Evolutionary conservation across 306 rosid genomes (phyloP), one percentile per base, ranked within the genome.

Genomic region (Prunus mume): DNA sequence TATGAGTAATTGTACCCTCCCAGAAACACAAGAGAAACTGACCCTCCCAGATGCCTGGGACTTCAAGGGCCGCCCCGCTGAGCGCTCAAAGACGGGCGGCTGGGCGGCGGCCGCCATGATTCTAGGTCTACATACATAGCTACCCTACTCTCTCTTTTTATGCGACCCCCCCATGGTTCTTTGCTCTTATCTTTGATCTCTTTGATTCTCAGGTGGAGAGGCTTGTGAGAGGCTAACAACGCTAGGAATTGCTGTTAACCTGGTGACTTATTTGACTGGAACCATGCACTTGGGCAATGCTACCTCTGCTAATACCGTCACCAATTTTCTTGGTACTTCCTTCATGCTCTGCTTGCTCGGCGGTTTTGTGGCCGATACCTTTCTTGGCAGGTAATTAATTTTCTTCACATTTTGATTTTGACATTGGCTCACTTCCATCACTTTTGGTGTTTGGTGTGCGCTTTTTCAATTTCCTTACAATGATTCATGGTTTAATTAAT

Each of bases 261-360:
- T 95, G 83, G 97, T 95, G 28, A 90, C 97, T 3, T 95, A 95
- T 81, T 70, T 95, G 86, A 89, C 95, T 0, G 89, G 75, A 0
- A 88, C 96, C 4, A 92, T 92, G 98, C 96, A 95, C 83, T 84
- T 95, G 86, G 98, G 98, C 55, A 95, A 85, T 82, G 97, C 96
- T 49, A 79, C 79, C 75, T 85, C 98, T 19, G 98, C 98, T 75
- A 95, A 88, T 68, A 84, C 82, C 2, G 97, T 92, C 85, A 95
- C 97, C 71, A 92, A 95, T 80, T 95, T 92, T 79, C 71, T 90
- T 17, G 98, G 97, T 34, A 90, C 97, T 61, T 95, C 98, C 19
- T 92, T 92, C 73, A 90, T 95, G 97, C 92, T 95, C 55, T 95
- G 95, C 77, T 76, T 95, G 62, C 86, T 95, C 22, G 98, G 98